These are phyloP conservation scores for Cicer chorassanicum DNA, from an alignment of 306 rosid species.

Conservation along the genomic window DNA sequence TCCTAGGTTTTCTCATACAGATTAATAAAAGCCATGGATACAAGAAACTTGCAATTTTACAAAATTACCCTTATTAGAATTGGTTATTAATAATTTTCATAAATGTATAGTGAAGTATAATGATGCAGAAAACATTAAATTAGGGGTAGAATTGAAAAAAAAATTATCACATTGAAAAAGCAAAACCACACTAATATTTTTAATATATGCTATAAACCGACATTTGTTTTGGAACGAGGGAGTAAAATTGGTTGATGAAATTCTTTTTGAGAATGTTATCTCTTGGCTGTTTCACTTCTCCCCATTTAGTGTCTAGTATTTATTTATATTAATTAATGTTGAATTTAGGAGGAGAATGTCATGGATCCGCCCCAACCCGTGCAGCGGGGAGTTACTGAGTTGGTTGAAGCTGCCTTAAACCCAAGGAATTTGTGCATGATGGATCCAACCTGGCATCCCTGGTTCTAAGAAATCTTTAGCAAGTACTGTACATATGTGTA, in stretches of 20 bases:
- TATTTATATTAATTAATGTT: constrained; percentile 6
- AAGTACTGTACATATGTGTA: constrained; percentile 35
- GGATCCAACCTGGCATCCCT: constrained; percentile 99
- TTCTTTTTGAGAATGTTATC: constrained; percentile 14
- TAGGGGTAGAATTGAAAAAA: too few relatives aligned
- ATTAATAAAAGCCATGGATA: too few relatives aligned
- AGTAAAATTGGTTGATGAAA: background rate
- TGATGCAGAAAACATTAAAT: too few relatives aligned
- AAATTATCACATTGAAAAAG: too few relatives aligned
- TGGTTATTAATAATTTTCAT: too few relatives aligned
- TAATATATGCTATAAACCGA: too few relatives aligned
- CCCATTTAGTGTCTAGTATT: constrained; percentile 17
- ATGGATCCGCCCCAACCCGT: constrained; percentile 93
- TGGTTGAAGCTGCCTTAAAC: constrained; percentile 93
- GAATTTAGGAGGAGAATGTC: constrained; percentile 79
- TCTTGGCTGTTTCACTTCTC: constrained; percentile 18
- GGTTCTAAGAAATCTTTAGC: constrained; percentile 63
- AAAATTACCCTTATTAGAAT: too few relatives aligned
- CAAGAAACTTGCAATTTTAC: too few relatives aligned
- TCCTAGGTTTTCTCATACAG: too few relatives aligned
- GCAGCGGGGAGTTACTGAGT: constrained; percentile 90
- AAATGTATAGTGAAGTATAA: too few relatives aligned
- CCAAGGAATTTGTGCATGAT: constrained; percentile 98
- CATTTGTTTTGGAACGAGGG: too few relatives aligned
- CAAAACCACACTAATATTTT: too few relatives aligned